A percentile compares a stretch with the other conserved stretches of the same genome.
Evolutionary conservation across 352 stramenopile species (phyloP).

Genomic region (Thraustochytrium sp.): DNA sequence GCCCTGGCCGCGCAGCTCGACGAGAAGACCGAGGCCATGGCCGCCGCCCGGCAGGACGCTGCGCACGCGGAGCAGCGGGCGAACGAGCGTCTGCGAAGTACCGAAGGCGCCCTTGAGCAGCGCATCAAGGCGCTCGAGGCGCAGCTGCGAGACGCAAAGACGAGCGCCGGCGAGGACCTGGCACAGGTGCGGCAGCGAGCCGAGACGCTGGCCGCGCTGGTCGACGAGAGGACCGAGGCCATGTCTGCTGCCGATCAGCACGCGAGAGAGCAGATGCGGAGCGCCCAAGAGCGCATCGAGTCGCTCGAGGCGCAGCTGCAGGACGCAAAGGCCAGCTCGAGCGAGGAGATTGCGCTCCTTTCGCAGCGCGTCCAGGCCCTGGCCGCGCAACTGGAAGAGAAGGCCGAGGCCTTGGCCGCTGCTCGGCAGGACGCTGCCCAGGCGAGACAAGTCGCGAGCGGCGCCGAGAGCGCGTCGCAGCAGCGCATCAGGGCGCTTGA

Average conservation of each 20-base stretch:
- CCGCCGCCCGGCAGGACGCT: not conserved
- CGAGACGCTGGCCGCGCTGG: no score
- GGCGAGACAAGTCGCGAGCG: not conserved
- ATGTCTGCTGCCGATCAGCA: no score
- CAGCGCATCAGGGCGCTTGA: not conserved
- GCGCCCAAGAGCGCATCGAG: no score
- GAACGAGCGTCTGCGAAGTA: no score
- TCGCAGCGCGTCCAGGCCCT: not conserved
- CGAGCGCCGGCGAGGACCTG: no score
- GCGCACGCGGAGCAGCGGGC: no score
- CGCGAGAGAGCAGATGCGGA: no score
- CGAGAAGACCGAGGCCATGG: not conserved
- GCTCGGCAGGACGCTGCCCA: not conserved
- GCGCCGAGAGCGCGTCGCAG: not conserved
- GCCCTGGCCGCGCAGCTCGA: not conserved
- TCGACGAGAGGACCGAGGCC: no score
- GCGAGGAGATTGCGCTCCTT: not conserved
- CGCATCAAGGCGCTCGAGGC: not conserved
- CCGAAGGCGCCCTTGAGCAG: not conserved
- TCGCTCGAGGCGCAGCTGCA: no score
- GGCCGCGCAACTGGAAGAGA: not conserved
- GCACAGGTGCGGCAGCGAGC: no score
- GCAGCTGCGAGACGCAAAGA: not conserved
- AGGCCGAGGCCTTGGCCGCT: not conserved
- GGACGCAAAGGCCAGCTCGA: not conserved